A percentile compares a stretch with the other conserved stretches of the same genome.
phyloP scores from a whole-genome alignment of 179 eudicot genomes.

The Pouteria campechiana region DNA sequence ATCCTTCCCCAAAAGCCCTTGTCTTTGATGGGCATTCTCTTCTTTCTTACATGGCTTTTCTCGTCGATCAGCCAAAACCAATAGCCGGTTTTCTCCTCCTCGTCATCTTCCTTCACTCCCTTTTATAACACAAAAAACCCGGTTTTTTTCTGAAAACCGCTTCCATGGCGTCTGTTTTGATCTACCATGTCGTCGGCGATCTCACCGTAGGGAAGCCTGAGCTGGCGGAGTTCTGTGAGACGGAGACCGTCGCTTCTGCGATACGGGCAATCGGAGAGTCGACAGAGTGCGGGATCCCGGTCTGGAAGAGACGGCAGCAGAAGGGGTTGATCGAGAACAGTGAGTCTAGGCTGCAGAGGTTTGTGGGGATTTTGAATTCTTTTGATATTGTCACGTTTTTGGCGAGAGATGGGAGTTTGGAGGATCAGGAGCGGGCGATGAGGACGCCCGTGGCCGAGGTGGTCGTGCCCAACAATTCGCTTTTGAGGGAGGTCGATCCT shows the following conservation, averaged over 20 bases:
- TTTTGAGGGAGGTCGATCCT: slow-evolving; percentile 87
- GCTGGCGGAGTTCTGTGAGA: slow-evolving; percentile 65
- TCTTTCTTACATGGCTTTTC: too few species aligned
- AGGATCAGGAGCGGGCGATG: slow-evolving; percentile 78
- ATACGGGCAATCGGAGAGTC: slow-evolving; percentile 76
- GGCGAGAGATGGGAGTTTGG: slow-evolving; percentile 65
- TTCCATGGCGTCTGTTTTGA: slow-evolving; percentile 89
- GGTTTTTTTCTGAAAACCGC: neutral
- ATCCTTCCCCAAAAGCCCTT: too few species aligned
- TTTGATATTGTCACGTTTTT: slow-evolving; percentile 80
- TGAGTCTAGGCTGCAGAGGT: slow-evolving; percentile 54
- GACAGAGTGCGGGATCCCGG: slow-evolving; percentile 81
- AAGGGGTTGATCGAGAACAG: slow-evolving; percentile 41
- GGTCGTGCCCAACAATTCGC: slow-evolving; percentile 46
- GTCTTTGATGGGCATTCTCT: too few species aligned
- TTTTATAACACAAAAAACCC: slow-evolving; percentile 27
- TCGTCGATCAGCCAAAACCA: too few species aligned
- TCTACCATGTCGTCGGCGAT: slow-evolving; percentile 96
- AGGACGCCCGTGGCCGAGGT: slow-evolving; percentile 80
- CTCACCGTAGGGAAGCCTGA: slow-evolving; percentile 94
- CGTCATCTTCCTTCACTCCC: slow-evolving; percentile 60
- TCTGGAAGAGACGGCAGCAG: slow-evolving; percentile 55
- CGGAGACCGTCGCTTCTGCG: slow-evolving; percentile 78
- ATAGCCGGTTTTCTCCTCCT: slow-evolving; percentile 52
- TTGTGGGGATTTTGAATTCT: slow-evolving; percentile 83